Base-by-base conservation (phyloP, 1,284 basidiomycete species). In the Ceratobasidium sp. region DNA sequence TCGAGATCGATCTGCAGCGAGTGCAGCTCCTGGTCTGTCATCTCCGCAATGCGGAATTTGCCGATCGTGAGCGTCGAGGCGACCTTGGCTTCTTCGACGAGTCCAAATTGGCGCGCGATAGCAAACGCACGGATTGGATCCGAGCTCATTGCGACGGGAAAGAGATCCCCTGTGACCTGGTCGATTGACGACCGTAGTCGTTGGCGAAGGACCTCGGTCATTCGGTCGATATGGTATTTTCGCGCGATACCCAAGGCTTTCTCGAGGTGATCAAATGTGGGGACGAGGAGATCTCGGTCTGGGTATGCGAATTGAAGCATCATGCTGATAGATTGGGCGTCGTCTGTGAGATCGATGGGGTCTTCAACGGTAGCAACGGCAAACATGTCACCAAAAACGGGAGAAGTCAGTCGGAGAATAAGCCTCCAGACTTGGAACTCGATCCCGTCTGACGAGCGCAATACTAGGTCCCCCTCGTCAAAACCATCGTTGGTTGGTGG, bases 301-400 rank as follows among this genome's bases (percentile, higher is more conserved):
- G 70, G 70, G 28, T 73, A 73, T 48, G 70, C 56, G 48, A 73
- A 73, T 40, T 73, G 70, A 40, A 73, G 70, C 70, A 73, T 73
- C 70, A 73, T 73, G 56, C 44, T 52, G 44, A 73, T 73, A 12
- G 70, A 73, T 10, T 48, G 44, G 5, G 70, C 70, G 33, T 73
- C 70, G 70, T 73, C 70, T 23, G 40, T 62, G 56, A 73, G 70
- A 20, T 44, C 26, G 66, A 68, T 28, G 10, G 46, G 17, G 28
- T 52, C 40, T n/a, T 67, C 71, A 33, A 38, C 64, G 12, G 59
- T 33, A 23, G 56, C 76, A 13, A 77, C 33, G 38, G 68, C 59
- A 54, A 78, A 78, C 79, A 78, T 79, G 66, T 74, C 66, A 17
- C 59, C 23, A 42, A 78, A 79, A 42, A 79, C 70, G 20, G 71